phyloP scores from a whole-genome alignment of 495 filamentous ascomycete genomes.

The Penicillium maclennaniae region DNA sequence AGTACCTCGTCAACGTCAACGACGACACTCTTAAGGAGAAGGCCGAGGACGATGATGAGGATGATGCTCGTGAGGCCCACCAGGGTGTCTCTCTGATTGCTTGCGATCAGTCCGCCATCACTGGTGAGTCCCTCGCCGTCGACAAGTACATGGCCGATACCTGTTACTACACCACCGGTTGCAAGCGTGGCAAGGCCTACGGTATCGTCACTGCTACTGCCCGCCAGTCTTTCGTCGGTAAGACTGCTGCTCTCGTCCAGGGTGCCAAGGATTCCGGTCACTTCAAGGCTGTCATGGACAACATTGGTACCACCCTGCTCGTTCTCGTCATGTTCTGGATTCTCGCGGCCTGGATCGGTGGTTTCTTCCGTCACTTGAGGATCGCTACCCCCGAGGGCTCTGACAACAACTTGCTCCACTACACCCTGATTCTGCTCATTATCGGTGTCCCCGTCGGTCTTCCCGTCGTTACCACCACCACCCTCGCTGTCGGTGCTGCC shows the following conservation, averaged over 20 bases:
- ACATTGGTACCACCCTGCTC: constrained; percentile 68
- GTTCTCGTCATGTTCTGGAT: constrained; percentile 73
- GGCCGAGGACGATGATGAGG: constrained; percentile 49
- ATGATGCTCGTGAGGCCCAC: constrained; percentile 53
- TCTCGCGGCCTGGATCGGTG: constrained; percentile 68
- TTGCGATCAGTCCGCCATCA: constrained; percentile 71
- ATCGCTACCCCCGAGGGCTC: constrained; percentile 58
- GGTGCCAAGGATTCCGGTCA: constrained; percentile 69
- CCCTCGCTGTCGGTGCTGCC: constrained; percentile 69
- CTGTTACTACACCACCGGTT: constrained; percentile 73
- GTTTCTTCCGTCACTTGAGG: constrained; percentile 67
- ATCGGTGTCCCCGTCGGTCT: constrained; percentile 75
- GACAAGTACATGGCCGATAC: constrained; percentile 74
- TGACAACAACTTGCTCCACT: constrained; percentile 58
- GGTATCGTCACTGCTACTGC: constrained; percentile 61
- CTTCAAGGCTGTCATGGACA: constrained; percentile 83
- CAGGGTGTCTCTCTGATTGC: constrained; percentile 62
- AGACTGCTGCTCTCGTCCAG: constrained; percentile 66
- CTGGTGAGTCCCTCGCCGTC: constrained; percentile 73
- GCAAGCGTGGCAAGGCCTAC: constrained; percentile 74
- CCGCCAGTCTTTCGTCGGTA: constrained; percentile 67
- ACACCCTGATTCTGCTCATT: constrained; percentile 64
- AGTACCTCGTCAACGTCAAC: constrained; percentile 54
- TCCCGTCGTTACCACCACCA: constrained; percentile 70
- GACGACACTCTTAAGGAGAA: constrained; percentile 64